Evolutionary conservation across 2,329 filamentous ascomycete genomes (phyloP).

Genomic region (Tothia fuscella): DNA sequence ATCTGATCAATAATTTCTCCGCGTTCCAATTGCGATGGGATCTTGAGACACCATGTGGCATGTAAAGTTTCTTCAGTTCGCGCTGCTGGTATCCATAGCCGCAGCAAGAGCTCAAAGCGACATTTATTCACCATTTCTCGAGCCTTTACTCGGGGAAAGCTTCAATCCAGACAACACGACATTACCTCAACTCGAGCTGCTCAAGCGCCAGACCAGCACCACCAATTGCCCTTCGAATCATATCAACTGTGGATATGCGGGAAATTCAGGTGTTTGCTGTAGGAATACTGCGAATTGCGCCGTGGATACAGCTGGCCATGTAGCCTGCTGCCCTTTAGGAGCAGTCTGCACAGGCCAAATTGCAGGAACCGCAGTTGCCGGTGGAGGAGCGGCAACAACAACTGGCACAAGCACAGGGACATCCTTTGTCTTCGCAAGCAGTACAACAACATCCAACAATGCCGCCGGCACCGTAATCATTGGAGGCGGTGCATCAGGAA

Average conservation of each 20-base stretch:
- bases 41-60: too few relatives aligned
- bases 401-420: conserved; percentile 8
- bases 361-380: conserved; percentile 19
- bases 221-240: conserved; percentile 35
- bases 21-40: too few relatives aligned
- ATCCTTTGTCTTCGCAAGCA: conserved; percentile 9
- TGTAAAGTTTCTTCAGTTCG: too few relatives aligned
- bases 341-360: conserved; percentile 47
- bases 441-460: conserved; percentile 8
- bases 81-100: too few relatives aligned
- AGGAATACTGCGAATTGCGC: conserved; percentile 40
- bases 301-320: conserved; percentile 42
- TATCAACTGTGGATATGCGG: conserved; percentile 39
- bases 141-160: not conserved
- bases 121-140: conserved; percentile 4
- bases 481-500: conserved; percentile 15
- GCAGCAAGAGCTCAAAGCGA: too few relatives aligned
- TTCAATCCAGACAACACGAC: conserved; percentile 4
- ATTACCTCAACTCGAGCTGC: conserved; percentile 14
- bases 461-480: conserved; percentile 14
- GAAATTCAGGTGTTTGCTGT: conserved; percentile 45
- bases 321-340: conserved; percentile 49
- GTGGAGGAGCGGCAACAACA: not conserved
- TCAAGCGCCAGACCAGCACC: conserved; percentile 24
- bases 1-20: too few relatives aligned